Percentiles rank a stretch among this genome's conserved stretches.
Conservation (phyloP, 306 rosid species). For the Calophaca sinica region DNA sequence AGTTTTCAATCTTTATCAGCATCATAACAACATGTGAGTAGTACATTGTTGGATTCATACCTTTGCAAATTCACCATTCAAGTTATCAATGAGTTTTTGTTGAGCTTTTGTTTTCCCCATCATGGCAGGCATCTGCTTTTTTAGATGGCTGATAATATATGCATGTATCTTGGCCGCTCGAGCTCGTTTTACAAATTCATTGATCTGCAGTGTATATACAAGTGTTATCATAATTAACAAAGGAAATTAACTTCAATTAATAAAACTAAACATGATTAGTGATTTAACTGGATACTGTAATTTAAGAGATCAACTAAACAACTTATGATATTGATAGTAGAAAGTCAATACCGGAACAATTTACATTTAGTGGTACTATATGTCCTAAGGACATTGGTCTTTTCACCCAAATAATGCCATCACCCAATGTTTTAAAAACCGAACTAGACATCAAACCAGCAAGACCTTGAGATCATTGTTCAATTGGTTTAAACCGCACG, state of each 20-base stretch:
- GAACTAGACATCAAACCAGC: no score
- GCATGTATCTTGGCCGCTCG: conserved; percentile 93
- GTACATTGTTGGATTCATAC: conserved; percentile 46
- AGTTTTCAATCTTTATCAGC: not conserved
- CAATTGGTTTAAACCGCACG: no score
- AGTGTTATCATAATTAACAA: not conserved
- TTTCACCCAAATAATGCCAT: no score
- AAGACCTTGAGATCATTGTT: no score
- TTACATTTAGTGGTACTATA: not conserved
- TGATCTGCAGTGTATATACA: conserved; percentile 61
- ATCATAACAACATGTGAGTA: not conserved
- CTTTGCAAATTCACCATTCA: conserved; percentile 82
- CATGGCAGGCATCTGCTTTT: conserved; percentile 87
- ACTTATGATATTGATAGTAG: not conserved
- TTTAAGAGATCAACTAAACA: not conserved
- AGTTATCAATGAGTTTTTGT: conserved; percentile 74
- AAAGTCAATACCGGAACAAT: not conserved
- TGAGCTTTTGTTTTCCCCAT: conserved; percentile 91
- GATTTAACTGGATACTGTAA: not conserved
- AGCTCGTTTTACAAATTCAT: conserved; percentile 95
- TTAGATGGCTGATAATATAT: conserved; percentile 87
- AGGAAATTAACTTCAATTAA: not conserved
- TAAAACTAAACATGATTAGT: not conserved
- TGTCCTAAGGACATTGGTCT: no score
- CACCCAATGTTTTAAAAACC: no score